Conservation (phyloP, 495 filamentous ascomycete species). For the Aspergillus carlsbadensis region DNA sequence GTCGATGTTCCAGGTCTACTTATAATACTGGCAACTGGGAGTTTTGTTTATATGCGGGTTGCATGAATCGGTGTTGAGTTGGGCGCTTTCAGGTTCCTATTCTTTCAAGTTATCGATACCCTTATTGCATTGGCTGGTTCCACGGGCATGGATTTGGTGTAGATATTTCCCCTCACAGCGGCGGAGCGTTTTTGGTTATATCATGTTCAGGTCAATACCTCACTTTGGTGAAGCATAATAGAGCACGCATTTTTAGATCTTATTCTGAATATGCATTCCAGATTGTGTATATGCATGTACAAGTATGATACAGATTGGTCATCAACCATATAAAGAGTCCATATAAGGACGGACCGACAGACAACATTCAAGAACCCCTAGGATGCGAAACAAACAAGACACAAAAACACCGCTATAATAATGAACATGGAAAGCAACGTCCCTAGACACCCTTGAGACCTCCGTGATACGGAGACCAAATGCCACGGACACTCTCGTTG, state of each 20-base stretch:
- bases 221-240: neutral
- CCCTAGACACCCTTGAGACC: slow-evolving; percentile 43
- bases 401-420: slow-evolving; percentile 22
- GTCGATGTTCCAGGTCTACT: slow-evolving; percentile 49
- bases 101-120: slow-evolving; percentile 26
- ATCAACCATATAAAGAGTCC: slow-evolving; percentile 24
- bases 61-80: slow-evolving; percentile 17
- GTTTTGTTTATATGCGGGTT: slow-evolving; percentile 8
- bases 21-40: slow-evolving; percentile 31
- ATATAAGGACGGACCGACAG: slow-evolving; percentile 19
- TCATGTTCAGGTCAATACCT: neutral
- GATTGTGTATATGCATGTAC: slow-evolving; percentile 16
- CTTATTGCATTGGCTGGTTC: slow-evolving; percentile 18
- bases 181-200: slow-evolving; percentile 4
- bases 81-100: neutral
- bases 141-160: slow-evolving; percentile 3
- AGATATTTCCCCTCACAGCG: neutral
- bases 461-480: slow-evolving; percentile 94
- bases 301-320: slow-evolving; percentile 24
- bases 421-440: neutral
- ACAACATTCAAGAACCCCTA: slow-evolving; percentile 28
- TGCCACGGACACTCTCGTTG: slow-evolving; percentile 89
- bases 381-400: slow-evolving; percentile 19
- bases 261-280: neutral
- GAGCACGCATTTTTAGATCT: neutral